Evolutionary conservation across 352 stramenopile species (phyloP).

Genomic region (Phytopythium kandeliae): DNA sequence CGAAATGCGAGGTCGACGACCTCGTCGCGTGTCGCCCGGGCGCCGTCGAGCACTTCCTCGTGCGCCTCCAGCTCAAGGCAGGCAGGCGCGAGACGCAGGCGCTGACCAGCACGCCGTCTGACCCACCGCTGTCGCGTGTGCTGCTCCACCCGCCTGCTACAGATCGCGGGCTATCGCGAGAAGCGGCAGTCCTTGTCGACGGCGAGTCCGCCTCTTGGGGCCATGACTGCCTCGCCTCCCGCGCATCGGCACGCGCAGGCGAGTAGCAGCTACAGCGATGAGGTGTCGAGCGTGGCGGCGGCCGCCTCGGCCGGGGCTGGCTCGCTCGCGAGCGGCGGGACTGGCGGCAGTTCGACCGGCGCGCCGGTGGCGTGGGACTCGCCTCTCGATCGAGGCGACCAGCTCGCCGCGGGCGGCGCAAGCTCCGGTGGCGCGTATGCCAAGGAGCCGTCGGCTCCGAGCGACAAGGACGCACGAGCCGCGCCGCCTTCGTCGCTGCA

Average conservation of each 20-base stretch:
- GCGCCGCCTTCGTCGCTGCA: not conserved
- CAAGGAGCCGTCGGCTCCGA: not conserved
- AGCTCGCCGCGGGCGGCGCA: not conserved
- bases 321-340: not conserved
- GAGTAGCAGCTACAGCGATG: constrained; percentile 24
- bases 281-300: constrained; percentile 26
- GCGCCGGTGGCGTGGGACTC: not conserved
- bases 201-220: constrained; percentile 9
- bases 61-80: constrained; percentile 90
- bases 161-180: constrained; percentile 80
- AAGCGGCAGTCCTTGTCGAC: constrained; percentile 34
- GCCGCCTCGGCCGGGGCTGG: constrained; percentile 18
- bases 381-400: not conserved
- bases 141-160: constrained; percentile 9
- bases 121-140: too few relatives aligned
- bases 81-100: not conserved
- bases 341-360: not conserved
- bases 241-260: constrained; percentile 11
- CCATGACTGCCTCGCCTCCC: not conserved
- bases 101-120: not conserved
- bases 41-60: constrained; percentile 89
- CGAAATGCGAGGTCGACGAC: constrained; percentile 89
- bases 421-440: constrained; percentile 1
- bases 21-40: constrained; percentile 86
- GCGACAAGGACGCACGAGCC: not conserved